Conservation (phyloP, 768 basidiomycete species). For the Cystofilobasidium ferigula region DNA sequence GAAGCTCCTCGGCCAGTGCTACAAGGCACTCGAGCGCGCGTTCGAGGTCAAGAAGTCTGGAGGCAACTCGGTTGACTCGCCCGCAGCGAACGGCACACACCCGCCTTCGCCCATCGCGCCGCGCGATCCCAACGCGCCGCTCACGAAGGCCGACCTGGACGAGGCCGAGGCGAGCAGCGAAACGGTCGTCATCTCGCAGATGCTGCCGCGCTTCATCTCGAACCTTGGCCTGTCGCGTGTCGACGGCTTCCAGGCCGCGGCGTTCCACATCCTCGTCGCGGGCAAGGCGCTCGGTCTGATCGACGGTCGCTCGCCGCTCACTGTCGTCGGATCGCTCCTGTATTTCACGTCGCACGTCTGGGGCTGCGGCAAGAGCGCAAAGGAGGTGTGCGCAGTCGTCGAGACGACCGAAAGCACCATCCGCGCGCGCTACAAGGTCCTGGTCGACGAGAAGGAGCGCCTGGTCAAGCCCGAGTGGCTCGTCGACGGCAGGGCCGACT, state of each 20-base stretch:
- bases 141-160: conserved; percentile 17
- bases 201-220: conserved; percentile 27
- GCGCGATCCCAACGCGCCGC: conserved; percentile 10
- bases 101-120: background rate
- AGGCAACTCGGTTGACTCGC: conserved; percentile 30
- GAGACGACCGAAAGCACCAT: conserved; percentile 95
- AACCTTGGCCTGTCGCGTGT: conserved; percentile 22
- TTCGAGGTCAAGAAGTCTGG: conserved; percentile 48
- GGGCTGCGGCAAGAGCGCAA: conserved; percentile 59
- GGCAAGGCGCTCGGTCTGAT: conserved; percentile 77
- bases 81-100: conserved; percentile 8
- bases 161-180: conserved; percentile 14
- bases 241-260: conserved; percentile 68
- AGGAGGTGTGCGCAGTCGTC: conserved; percentile 80
- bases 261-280: conserved; percentile 66
- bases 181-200: conserved; percentile 24
- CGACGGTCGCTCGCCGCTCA: conserved; percentile 86
- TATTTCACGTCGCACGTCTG: conserved; percentile 81
- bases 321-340: conserved; percentile 95
- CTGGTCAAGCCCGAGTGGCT: conserved; percentile 78
- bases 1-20: conserved; percentile 87
- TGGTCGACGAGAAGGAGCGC: conserved; percentile 61
- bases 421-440: conserved; percentile 64
- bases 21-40: conserved; percentile 74
- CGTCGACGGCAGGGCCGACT: conserved; percentile 47